Evolutionary conservation across 768 basidiomycete genomes (phyloP), one percentile per base, ranked within the genome.

Genomic region (Mrakia gelida): DNA sequence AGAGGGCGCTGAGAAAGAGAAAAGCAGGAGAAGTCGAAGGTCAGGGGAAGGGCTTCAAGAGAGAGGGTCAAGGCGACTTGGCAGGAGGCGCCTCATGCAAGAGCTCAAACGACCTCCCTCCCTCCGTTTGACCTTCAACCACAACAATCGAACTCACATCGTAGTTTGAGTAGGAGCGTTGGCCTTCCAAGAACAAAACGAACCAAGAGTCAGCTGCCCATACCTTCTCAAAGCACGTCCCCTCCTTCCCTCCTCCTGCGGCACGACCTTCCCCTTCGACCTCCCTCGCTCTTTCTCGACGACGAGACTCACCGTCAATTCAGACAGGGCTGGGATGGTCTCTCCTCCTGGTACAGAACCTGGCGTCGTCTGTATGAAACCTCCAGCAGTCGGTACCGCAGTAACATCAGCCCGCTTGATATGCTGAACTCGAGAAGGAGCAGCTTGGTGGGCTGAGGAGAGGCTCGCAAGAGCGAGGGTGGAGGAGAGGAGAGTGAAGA

Each of bases 81-180:
- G 34, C 67, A 38, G 18, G 15, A 16, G 34, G 23, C 34, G 67
- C 67, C 34, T 34, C 65, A 13, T 26, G 13, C 26, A 68, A 9
- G 18, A 70, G 67, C 67, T 70, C 67, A 34, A 34, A 38, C 26
- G 65, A 8, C 67, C 18, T 21, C 67, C 34, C 4, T 65, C 21
- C 10, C 63, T 30, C 32, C 26, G 21, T 9, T 16, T 32, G 34
- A 65, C 18, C 32, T 34, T 16, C 5, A 65, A 32, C 63, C 26
- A 38, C 38, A 38, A 0, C 41, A 23, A 16, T 38, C 54, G 13
- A 26, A 59, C 72, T 52, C 34, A 73, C 72, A 32, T 11, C 23
- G 72, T 73, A 8, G 72, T 73, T 38, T 73, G 72, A 10, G 72
- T 73, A 32, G 72, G 72, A n/a, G 72, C 72, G 72, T 73, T 73